These are phyloP conservation scores for Arxiozyma bovina DNA, from an alignment of 1,139 yeast species.

Conservation along the genomic window DNA sequence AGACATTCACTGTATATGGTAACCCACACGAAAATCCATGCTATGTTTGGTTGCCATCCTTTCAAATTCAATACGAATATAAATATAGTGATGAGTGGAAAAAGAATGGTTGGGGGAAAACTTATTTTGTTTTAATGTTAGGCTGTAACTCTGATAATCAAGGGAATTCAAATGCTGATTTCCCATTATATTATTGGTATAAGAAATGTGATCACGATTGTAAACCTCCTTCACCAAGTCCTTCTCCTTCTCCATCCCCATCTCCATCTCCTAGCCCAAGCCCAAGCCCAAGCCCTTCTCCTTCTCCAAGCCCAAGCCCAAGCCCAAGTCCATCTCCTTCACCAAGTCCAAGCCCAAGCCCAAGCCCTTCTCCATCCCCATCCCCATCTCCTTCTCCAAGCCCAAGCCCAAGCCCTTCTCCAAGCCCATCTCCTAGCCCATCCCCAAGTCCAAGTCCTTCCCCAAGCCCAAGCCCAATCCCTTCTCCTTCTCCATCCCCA, in stretches of 20 bases:
- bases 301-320: no score
- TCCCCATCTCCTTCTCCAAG: no score
- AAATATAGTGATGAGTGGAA: slow-evolving; percentile 13
- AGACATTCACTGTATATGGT: slow-evolving; percentile 22
- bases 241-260: neutral
- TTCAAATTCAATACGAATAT: slow-evolving; percentile 30
- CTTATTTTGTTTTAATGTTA: slow-evolving; percentile 23
- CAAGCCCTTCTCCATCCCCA: no score
- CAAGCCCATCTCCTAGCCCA: no score
- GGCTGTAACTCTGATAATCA: slow-evolving; percentile 28
- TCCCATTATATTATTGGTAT: slow-evolving; percentile 28
- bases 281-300: no score
- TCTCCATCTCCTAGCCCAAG: neutral
- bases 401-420: no score
- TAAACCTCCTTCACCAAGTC: neutral
- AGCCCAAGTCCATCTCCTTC: no score
- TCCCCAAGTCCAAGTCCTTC: no score
- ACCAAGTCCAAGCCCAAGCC: no score
- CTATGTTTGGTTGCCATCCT: slow-evolving; percentile 21
- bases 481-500: no score
- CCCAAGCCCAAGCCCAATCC: no score
- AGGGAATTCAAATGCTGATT: slow-evolving; percentile 23
- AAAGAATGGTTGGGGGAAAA: slow-evolving; percentile 12
- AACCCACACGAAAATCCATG: slow-evolving; percentile 4
- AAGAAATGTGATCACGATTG: slow-evolving; percentile 2